phyloP scores from a whole-genome alignment of 805 yeast genomes.

The Saccharomycopsis olivae region DNA sequence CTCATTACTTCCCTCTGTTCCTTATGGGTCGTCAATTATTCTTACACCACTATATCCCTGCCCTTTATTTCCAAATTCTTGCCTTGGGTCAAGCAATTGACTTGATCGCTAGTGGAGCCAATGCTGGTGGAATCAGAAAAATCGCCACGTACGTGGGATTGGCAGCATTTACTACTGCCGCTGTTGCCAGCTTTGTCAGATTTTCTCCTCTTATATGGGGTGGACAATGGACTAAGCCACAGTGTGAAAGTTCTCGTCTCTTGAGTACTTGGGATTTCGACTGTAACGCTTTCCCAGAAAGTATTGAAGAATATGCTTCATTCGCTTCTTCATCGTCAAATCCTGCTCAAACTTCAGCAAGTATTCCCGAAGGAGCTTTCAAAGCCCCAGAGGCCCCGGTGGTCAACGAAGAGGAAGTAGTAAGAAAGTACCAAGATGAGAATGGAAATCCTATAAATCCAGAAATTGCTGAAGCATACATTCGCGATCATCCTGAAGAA shows the following conservation, averaged over 20 bases:
- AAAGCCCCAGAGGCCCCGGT: constrained; percentile 8
- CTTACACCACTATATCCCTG: constrained; percentile 89
- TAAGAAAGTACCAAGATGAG: constrained; percentile 27
- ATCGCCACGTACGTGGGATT: constrained; percentile 35
- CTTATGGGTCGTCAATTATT: constrained; percentile 90
- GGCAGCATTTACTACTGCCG: constrained; percentile 36
- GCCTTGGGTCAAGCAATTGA: constrained; percentile 64
- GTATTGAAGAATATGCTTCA: constrained; percentile 21
- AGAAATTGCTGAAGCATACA: constrained; percentile 23
- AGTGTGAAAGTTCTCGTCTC: constrained; percentile 54
- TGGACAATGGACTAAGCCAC: constrained; percentile 59
- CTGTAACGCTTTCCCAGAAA: constrained; percentile 37
- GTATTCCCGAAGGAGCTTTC: neutral
- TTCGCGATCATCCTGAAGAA: constrained; percentile 17
- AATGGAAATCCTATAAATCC: constrained; percentile 28
- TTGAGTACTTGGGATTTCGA: constrained; percentile 79
- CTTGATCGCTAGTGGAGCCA: constrained; percentile 31
- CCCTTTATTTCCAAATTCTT: constrained; percentile 77
- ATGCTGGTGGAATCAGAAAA: too few relatives aligned
- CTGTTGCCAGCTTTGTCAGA: constrained; percentile 44
- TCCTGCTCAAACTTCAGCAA: constrained; percentile 1
- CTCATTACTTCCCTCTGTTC: constrained; percentile 87
- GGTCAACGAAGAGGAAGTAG: constrained; percentile 10
- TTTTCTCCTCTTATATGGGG: constrained; percentile 75
- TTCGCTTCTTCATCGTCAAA: constrained; percentile 11